A percentile compares a stretch with the other conserved stretches of the same genome.
Conservation (phyloP, 345 rosid genomes). For the Jatropha curcas region DNA sequence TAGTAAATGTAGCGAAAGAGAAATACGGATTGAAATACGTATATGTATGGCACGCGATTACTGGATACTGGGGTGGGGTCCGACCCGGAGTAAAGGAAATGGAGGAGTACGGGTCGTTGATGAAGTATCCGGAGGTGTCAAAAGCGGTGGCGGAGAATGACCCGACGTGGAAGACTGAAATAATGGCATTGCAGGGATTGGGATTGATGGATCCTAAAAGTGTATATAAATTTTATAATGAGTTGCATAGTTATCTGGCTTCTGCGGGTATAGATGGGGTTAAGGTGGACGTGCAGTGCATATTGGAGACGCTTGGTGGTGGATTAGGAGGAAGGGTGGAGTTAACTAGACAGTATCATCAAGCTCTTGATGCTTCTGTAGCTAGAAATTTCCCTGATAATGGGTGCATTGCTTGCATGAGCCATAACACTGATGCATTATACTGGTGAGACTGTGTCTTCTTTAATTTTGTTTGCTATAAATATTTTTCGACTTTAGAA, state of each 20-base stretch:
- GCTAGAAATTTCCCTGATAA: slow-evolving; percentile 76
- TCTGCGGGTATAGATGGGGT: slow-evolving; percentile 85
- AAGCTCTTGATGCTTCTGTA: slow-evolving; percentile 86
- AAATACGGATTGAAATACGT: slow-evolving; percentile 73
- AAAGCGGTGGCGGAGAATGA: slow-evolving; percentile 77
- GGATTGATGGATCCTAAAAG: slow-evolving; percentile 78
- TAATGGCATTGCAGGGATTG: slow-evolving; percentile 68
- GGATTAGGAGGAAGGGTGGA: slow-evolving; percentile 88
- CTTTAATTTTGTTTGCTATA: background rate
- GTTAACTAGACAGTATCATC: slow-evolving; percentile 80
- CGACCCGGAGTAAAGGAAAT: slow-evolving; percentile 64
- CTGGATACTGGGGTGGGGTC: slow-evolving; percentile 98
- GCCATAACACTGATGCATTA: slow-evolving; percentile 91
- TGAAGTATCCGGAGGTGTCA: slow-evolving; percentile 68
- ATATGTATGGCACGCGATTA: slow-evolving; percentile 96
- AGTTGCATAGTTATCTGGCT: slow-evolving; percentile 82
- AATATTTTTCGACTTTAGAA: too few species aligned
- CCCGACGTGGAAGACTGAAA: slow-evolving; percentile 78
- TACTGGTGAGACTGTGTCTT: slow-evolving; percentile 54
- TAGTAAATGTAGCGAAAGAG: slow-evolving; percentile 61
- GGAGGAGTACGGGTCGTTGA: slow-evolving; percentile 65
- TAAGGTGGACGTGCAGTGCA: slow-evolving; percentile 89
- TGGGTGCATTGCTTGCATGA: slow-evolving; percentile 96
- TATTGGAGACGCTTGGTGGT: slow-evolving; percentile 82
- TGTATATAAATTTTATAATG: slow-evolving; percentile 66